Evolutionary conservation across 495 filamentous ascomycete genomes (phyloP), one percentile per base, ranked within the genome.

Genomic region (Podospora sp.): DNA sequence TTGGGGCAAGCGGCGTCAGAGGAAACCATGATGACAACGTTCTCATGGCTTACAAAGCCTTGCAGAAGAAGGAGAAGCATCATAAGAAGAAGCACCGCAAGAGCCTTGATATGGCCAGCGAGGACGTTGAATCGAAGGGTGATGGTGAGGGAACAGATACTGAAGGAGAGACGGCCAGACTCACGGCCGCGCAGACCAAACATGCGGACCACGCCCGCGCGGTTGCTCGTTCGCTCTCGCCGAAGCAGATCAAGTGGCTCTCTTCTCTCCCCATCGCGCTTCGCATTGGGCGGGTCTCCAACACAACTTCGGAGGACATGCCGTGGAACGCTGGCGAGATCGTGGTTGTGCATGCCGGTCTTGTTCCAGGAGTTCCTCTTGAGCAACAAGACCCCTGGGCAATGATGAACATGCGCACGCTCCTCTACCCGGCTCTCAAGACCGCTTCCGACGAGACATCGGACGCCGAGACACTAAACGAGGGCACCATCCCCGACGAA

Each of bases 1-100:
- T 91, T 26, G 83, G 83, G 18, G 94, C 94, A 2, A 89, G 88
- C 33, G 91, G 86, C 65, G 92, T 97, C 0, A 88, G 95, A 26
- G 95, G 95, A 16, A 98, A 99, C 78, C 93, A 97, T 77, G 95
- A 99, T 73, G 92, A 99, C 72, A 84, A 88, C 11, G 83, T 97
- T 14, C 80, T 96, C 21, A 79, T 65, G 22, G 64, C 60, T 1
- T 49, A 66, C 58, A 62, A 55, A 58, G 53, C 57, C 0, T 51
- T 62, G 7, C 63, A 69, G 21, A 16, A 55, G 61, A 51, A 70
- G 61, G 50, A 35, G 51, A 67, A 61, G 40, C 40, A 8, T 8
- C 3, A 33, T 60, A 64, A 57, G 73, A 68, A 63, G 58, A 65
- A 66, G 46, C 35, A 66, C 29, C 50, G 26, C 25, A 55, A 50